phyloP scores from a whole-genome alignment of 2,329 filamentous ascomycete genomes.

The Xylariomycetidae sp. region DNA sequence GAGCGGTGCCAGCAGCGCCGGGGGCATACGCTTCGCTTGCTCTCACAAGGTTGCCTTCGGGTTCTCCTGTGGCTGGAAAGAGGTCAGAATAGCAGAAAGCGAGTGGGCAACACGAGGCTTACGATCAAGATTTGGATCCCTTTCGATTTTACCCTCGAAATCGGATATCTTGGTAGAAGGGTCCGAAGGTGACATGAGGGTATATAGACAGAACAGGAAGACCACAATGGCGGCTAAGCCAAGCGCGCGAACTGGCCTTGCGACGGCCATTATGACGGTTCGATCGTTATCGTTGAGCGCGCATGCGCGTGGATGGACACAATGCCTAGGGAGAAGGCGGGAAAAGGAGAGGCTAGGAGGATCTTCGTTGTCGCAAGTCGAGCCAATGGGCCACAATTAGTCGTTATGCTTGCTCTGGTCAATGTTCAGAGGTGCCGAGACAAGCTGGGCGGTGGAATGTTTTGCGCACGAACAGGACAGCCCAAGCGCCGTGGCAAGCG shows the following conservation, averaged over 20 bases:
- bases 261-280: conserved; percentile 70
- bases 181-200: too few species aligned
- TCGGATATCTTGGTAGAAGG: conserved; percentile 32
- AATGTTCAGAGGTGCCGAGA: too few species aligned
- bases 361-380: too few species aligned
- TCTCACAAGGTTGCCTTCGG: conserved; percentile 67
- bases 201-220: conserved; percentile 73
- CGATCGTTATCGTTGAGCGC: conserved; percentile 15
- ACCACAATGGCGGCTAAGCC: conserved; percentile 64
- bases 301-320: conserved; percentile 20
- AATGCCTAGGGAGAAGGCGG: conserved; percentile 2
- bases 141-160: conserved; percentile 42
- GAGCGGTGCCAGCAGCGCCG: conserved; percentile 66
- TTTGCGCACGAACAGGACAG: too few species aligned
- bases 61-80: conserved; percentile 71
- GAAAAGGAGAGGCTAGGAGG: too few species aligned
- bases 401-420: too few species aligned
- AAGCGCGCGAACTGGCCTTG: conserved; percentile 76
- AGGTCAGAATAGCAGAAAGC: conserved; percentile 4
- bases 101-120: conserved; percentile 35
- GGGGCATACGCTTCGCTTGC: conserved; percentile 72
- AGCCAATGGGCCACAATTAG: too few species aligned
- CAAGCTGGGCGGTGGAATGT: too few species aligned
- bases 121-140: conserved; percentile 86
- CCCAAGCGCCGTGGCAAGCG: too few species aligned